Base-by-base conservation (phyloP, 192 early-diverging fungal species). In the Backusella tarrabulga region DNA sequence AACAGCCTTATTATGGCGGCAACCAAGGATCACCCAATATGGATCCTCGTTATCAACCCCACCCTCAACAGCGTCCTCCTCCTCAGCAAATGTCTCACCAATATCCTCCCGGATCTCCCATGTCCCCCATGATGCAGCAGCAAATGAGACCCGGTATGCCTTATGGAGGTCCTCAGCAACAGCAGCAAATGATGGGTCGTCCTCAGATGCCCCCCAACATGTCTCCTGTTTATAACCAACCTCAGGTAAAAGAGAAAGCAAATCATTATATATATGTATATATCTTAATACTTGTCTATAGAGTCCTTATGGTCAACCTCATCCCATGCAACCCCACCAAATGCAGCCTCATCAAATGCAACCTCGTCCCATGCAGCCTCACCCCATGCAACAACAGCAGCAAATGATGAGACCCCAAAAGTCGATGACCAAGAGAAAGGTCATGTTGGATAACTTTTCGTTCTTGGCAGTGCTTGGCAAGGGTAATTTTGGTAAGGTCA, bases 401-500 rank as follows among this genome's bases (percentile, higher is more conserved):
- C 56, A 63, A 63, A 63, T 38, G 67, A 71, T 56, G 54, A 88
- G 84, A 74, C 52, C 73, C 7, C 35, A 67, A 35, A 68, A 29
- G 9, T 32, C 34, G 0, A 29, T 29, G n/a, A 3, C 26, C 36
- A 52, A 54, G 38, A 90, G 87, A 70, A 93, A 93, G 75, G 90
- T 98, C 50, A 90, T 92, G 8, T 81, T 97, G 32, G 94, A 97
- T 67, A 95, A 97, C 79, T 99, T 99, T 75, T 92, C 90, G 71
- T 95, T 99, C 72, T 76, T 96, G 74, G 94, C 96, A 15, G 97
- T 99, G 3, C 85, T 99, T 29, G 97, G 97, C 71, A 97, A 97
- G 80, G 97, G 97, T 60, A 98, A 97, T 85, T 99, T 97, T 88
- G 97, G 97, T 80, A 99, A 99, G 84, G 97, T 99, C 29, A 97